Evolutionary conservation across 202 grass and related monocot species (phyloP).

Genomic region (Eragrostis tef): DNA sequence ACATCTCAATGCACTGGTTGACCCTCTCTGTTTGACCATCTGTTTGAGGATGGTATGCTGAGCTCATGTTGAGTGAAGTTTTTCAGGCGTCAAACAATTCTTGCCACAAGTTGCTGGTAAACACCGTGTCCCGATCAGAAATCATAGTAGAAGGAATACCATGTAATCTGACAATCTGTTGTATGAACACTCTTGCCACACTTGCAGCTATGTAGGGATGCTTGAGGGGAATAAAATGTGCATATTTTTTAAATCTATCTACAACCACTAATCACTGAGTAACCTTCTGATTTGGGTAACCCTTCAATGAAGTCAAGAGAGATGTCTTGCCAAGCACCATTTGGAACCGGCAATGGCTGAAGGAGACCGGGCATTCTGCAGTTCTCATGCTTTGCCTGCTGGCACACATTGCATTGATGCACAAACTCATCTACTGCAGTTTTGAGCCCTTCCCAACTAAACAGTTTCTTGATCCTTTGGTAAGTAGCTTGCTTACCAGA

Average conservation of each 20-base stretch:
- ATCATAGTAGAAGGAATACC: neutral
- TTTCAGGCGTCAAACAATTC: neutral
- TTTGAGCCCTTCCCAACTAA: neutral
- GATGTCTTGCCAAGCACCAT: neutral
- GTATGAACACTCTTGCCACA: neutral
- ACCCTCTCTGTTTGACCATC: neutral
- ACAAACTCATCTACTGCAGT: neutral
- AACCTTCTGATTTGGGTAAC: neutral
- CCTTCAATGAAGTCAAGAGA: neutral
- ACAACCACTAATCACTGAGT: neutral
- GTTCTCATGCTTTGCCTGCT: neutral
- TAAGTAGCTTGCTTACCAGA: neutral
- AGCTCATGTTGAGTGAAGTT: accelerated
- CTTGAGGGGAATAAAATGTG: neutral
- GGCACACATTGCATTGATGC: neutral
- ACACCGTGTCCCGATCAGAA: neutral
- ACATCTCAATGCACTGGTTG: neutral
- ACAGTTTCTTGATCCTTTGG: neutral
- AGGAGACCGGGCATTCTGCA: neutral
- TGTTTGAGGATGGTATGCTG: neutral
- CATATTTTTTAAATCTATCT: neutral
- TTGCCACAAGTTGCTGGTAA: neutral
- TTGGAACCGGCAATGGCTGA: neutral
- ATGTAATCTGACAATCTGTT: neutral
- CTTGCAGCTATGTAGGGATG: neutral